Evolutionary conservation across 768 basidiomycete genomes (phyloP).

Genomic region (Termitomyces sp.): DNA sequence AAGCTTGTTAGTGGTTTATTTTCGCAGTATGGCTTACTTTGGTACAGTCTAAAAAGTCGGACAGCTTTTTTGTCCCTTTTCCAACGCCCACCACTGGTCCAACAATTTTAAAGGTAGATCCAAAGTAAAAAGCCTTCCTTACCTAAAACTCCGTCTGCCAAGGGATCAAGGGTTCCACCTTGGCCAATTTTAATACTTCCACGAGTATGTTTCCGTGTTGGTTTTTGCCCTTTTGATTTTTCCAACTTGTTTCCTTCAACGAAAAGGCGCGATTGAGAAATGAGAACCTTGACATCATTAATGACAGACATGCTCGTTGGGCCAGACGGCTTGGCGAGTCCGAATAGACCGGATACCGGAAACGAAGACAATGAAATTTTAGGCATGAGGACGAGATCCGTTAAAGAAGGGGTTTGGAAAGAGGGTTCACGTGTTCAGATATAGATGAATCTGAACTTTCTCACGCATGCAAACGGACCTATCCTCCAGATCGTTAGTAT

Average conservation of each 20-base stretch:
- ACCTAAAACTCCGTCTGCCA: conserved; percentile 95
- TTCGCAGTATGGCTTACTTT: conserved; percentile 48
- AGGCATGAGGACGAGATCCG: conserved; percentile 45
- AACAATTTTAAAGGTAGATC: no score
- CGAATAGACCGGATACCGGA: conserved; percentile 81
- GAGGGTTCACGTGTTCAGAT: no score
- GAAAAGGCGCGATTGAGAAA: conserved; percentile 75
- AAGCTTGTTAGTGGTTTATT: neutral
- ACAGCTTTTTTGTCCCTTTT: conserved; percentile 83
- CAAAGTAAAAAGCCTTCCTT: conserved; percentile 16
- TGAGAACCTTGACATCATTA: conserved; percentile 77
- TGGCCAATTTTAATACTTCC: conserved; percentile 79
- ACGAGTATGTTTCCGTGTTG: conserved; percentile 35
- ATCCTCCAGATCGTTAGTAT: no score
- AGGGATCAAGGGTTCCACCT: conserved; percentile 93
- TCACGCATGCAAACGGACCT: no score
- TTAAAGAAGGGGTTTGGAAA: no score
- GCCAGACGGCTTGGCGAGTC: conserved; percentile 86
- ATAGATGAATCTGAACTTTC: no score
- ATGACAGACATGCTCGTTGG: conserved; percentile 89
- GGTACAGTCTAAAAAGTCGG: conserved; percentile 78
- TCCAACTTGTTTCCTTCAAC: conserved; percentile 54
- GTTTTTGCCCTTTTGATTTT: conserved; percentile 43
- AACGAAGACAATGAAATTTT: conserved; percentile 46
- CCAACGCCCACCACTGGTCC: conserved; percentile 79